These are phyloP conservation scores for Ustilago crameri DNA, from an alignment of 1,284 basidiomycete species.

Conservation along the genomic window DNA sequence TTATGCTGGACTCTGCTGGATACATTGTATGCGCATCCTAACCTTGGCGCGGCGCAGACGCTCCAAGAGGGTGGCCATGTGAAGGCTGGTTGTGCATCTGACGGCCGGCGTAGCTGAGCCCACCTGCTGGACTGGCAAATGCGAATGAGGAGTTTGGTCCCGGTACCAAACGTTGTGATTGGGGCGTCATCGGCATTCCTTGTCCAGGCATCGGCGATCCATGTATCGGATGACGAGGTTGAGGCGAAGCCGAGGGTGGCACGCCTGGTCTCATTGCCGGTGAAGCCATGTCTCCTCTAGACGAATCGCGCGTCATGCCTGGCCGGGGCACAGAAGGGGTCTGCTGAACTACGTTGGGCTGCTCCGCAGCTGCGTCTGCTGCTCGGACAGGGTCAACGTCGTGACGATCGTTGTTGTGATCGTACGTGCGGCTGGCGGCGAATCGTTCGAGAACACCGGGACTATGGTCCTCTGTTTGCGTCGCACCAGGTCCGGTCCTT, in stretches of 20 bases:
- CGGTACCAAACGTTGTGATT: conserved; percentile 19
- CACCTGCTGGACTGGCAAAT: conserved; percentile 23
- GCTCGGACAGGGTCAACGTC: conserved; percentile 26
- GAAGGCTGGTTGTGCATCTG: conserved; percentile 13
- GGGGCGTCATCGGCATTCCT: conserved; percentile 20
- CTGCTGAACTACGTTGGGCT: conserved; percentile 7
- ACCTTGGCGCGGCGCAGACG: conserved; percentile 1
- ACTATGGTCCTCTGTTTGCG: conserved; percentile 23
- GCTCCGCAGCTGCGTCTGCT: neutral
- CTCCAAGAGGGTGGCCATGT: conserved; percentile 5
- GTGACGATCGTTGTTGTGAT: conserved; percentile 40
- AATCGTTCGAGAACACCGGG: conserved; percentile 37
- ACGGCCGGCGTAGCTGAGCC: conserved; percentile 16
- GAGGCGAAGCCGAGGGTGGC: neutral
- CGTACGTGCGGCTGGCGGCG: conserved; percentile 39
- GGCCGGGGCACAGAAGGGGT: conserved; percentile 1
- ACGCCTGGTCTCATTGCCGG: conserved; percentile 1
- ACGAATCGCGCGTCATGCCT: neutral
- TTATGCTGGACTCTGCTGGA: neutral
- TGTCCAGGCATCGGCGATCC: conserved; percentile 7
- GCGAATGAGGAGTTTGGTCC: conserved; percentile 35
- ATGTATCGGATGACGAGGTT: conserved; percentile 16
- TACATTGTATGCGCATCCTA: conserved; percentile 10
- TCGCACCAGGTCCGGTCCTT: conserved; percentile 10
- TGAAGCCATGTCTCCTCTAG: conserved; percentile 6